phyloP scores from a whole-genome alignment of 129 eudicot species.

The Smallanthus sonchifolius region DNA sequence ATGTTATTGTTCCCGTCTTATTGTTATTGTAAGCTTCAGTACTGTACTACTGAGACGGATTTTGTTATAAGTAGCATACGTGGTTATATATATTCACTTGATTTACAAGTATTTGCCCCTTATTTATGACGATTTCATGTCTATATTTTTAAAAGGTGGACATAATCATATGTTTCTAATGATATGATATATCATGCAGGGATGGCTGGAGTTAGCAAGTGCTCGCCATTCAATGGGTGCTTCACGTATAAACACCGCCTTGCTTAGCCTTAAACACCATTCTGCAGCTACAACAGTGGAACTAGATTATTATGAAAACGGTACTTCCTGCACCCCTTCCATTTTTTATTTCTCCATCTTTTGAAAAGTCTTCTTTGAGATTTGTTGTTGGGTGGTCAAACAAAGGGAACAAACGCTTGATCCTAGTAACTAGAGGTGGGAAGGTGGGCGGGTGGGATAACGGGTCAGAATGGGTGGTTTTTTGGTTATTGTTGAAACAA shows the following conservation, averaged over 20 bases:
- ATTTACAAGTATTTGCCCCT: background rate
- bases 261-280: conserved; percentile 72
- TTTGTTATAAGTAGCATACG: background rate
- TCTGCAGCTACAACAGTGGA: conserved; percentile 66
- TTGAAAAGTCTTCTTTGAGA: background rate
- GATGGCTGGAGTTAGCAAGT: conserved; percentile 88
- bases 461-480: background rate
- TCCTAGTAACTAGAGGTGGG: background rate
- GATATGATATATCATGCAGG: conserved; percentile 34
- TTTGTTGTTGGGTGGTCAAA: background rate
- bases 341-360: background rate
- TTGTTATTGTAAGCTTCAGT: background rate
- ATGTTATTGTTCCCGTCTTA: no score
- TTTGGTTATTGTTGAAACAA: background rate
- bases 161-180: background rate
- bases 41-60: background rate
- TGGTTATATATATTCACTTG: background rate
- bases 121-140: background rate
- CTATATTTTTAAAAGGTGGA: background rate
- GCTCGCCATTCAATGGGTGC: conserved; percentile 91
- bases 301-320: conserved; percentile 32
- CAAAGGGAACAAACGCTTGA: background rate
- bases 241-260: conserved; percentile 63
- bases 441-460: background rate
- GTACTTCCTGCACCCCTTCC: conserved; percentile 24